Evolutionary conservation across 805 yeast genomes (phyloP).

Genomic region (Saccharomycopsis schoenii): DNA sequence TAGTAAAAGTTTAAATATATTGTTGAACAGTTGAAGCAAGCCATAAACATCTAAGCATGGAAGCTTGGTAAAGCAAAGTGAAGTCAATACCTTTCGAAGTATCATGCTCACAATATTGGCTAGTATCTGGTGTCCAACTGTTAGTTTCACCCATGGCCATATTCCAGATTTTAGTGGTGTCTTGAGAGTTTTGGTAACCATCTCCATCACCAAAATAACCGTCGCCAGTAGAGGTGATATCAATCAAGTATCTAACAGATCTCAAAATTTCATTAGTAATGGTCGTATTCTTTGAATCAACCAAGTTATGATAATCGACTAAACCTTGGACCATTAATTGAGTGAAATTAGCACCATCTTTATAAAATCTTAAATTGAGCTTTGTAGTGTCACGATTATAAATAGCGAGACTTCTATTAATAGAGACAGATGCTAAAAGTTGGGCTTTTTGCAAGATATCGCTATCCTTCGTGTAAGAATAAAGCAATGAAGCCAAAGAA

Average conservation of each 20-base stretch:
- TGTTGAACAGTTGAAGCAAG: constrained; percentile 1
- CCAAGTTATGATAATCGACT: constrained; percentile 48
- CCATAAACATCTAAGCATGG: constrained; percentile 8
- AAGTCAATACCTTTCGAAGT: not conserved
- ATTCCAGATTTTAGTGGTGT: constrained; percentile 5
- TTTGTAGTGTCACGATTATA: constrained; percentile 50
- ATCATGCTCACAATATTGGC: not conserved
- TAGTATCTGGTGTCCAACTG: not conserved
- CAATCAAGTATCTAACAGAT: constrained; percentile 2
- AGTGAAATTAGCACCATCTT: constrained; percentile 52
- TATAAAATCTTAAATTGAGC: constrained; percentile 38
- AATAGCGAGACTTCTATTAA: constrained; percentile 45
- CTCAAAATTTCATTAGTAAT: not conserved
- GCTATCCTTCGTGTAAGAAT: constrained; percentile 38
- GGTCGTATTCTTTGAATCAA: not conserved
- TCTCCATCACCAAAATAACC: constrained; percentile 4
- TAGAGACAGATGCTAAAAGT: constrained; percentile 42
- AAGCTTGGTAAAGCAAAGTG: constrained; percentile 2
- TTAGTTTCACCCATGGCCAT: not conserved
- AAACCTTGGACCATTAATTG: constrained; percentile 59
- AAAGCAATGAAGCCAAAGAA: constrained; percentile 42
- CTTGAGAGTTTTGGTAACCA: constrained; percentile 2
- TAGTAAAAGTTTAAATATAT: not conserved
- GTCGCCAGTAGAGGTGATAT: constrained; percentile 2
- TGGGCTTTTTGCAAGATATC: constrained; percentile 33